A percentile compares a stretch with the other conserved stretches of the same genome.
Evolutionary conservation across 1,284 basidiomycete species (phyloP).

Genomic region (Trichosporon ovoides): DNA sequence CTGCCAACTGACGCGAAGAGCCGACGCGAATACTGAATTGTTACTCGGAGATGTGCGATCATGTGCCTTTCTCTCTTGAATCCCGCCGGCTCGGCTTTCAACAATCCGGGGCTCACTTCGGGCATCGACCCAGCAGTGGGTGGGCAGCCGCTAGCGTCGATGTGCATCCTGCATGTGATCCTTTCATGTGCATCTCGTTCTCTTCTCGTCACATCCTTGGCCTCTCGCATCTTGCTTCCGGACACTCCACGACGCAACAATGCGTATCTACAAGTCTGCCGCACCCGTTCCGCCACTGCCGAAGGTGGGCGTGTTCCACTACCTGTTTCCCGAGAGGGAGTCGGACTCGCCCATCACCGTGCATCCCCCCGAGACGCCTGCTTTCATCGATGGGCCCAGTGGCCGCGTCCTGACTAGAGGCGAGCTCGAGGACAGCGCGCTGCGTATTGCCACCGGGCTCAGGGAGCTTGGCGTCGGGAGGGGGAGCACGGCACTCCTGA

Average conservation of each 20-base stretch:
- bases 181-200: too few species aligned
- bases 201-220: neutral
- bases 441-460: conserved; percentile 57
- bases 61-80: too few species aligned
- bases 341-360: conserved; percentile 20
- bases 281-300: conserved; percentile 7
- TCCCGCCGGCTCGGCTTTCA: too few species aligned
- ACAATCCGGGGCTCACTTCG: too few species aligned
- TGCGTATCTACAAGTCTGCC: conserved; percentile 11
- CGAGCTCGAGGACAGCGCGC: conserved; percentile 56
- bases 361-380: conserved; percentile 46
- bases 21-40: too few species aligned
- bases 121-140: too few species aligned
- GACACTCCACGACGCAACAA: neutral
- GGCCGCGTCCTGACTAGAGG: conserved; percentile 57
- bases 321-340: conserved; percentile 12
- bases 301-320: conserved; percentile 7
- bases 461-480: conserved; percentile 26
- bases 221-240: neutral
- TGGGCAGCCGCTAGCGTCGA: too few species aligned
- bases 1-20: too few species aligned
- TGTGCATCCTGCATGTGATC: too few species aligned
- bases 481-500: conserved; percentile 37
- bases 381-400: conserved; percentile 63
- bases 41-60: too few species aligned